Percentiles rank a stretch among this genome's conserved stretches.
Conservation (phyloP, 306 rosid genomes). For the Trifolium repens region DNA sequence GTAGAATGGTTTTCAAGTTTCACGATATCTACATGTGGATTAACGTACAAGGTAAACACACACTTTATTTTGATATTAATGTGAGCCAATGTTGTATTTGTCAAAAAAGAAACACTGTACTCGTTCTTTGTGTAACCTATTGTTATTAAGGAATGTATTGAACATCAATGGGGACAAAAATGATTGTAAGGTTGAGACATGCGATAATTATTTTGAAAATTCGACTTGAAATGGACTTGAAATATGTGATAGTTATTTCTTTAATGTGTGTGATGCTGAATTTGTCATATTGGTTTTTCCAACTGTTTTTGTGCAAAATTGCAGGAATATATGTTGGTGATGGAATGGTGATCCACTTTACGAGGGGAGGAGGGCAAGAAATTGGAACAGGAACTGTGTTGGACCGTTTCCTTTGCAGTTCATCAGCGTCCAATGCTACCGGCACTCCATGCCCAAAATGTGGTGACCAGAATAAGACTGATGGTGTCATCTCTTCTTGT, state of each 20-base stretch:
- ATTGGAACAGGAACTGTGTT: conserved; percentile 69
- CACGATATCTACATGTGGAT: not conserved
- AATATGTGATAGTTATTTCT: conserved; percentile 18
- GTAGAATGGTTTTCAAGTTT: not conserved
- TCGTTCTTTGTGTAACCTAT: not conserved
- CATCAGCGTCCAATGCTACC: conserved; percentile 52
- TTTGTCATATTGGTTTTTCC: conserved; percentile 24
- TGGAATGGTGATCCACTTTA: conserved; percentile 80
- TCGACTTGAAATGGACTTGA: conserved; percentile 16
- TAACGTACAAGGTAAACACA: not conserved
- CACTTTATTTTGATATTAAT: conserved; percentile 6
- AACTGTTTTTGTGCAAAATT: conserved; percentile 21
- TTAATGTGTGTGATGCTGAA: no score
- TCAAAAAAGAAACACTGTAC: not conserved
- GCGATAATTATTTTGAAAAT: not conserved
- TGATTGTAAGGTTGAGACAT: not conserved
- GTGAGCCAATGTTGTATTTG: conserved; percentile 7
- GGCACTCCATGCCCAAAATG: conserved; percentile 73
- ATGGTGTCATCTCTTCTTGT: conserved; percentile 83
- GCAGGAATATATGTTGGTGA: conserved; percentile 79
- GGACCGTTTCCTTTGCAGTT: conserved; percentile 64
- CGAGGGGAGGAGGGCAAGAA: conserved; percentile 83
- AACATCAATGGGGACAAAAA: not conserved
- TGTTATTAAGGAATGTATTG: not conserved
- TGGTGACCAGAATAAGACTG: conserved; percentile 53